phyloP scores from a whole-genome alignment of 352 stramenopile genomes.

The Phytophthora cryptogea region DNA sequence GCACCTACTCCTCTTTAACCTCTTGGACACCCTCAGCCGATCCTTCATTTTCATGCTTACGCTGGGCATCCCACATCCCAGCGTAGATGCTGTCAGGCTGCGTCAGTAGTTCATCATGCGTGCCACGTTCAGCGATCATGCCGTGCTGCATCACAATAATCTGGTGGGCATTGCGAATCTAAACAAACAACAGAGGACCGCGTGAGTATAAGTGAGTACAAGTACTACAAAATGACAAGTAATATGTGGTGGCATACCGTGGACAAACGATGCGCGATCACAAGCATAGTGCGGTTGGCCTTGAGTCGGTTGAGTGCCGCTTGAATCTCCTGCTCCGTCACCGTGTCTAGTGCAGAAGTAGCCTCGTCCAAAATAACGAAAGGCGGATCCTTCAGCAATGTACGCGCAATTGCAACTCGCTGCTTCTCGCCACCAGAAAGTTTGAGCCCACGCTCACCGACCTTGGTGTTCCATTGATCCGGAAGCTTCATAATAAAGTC shows the following conservation, averaged over 20 bases:
- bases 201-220: too few relatives aligned
- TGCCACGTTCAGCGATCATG: slow-evolving; percentile 87
- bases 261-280: slow-evolving; percentile 98
- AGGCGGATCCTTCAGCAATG: slow-evolving; percentile 95
- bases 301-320: slow-evolving; percentile 90
- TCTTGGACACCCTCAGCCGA: neutral
- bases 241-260: slow-evolving; percentile 66
- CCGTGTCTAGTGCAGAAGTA: slow-evolving; percentile 95
- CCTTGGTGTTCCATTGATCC: slow-evolving; percentile 96
- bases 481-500: slow-evolving; percentile 96
- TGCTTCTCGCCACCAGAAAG: slow-evolving; percentile 98
- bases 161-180: slow-evolving; percentile 85
- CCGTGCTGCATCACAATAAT: slow-evolving; percentile 94
- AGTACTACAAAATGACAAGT: neutral
- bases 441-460: slow-evolving; percentile 97
- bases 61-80: slow-evolving; percentile 80
- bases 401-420: slow-evolving; percentile 95
- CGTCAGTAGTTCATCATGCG: slow-evolving; percentile 90
- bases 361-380: slow-evolving; percentile 97
- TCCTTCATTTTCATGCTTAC: slow-evolving; percentile 52
- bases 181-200: slow-evolving; percentile 4
- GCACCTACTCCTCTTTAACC: slow-evolving; percentile 5
- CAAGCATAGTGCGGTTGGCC: slow-evolving; percentile 94
- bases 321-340: slow-evolving; percentile 97
- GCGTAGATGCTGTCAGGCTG: slow-evolving; percentile 74